Percentiles rank a stretch among this genome's conserved stretches.
Evolutionary conservation across 768 basidiomycete species (phyloP).

Genomic region (Strobilomyces dryophilus): DNA sequence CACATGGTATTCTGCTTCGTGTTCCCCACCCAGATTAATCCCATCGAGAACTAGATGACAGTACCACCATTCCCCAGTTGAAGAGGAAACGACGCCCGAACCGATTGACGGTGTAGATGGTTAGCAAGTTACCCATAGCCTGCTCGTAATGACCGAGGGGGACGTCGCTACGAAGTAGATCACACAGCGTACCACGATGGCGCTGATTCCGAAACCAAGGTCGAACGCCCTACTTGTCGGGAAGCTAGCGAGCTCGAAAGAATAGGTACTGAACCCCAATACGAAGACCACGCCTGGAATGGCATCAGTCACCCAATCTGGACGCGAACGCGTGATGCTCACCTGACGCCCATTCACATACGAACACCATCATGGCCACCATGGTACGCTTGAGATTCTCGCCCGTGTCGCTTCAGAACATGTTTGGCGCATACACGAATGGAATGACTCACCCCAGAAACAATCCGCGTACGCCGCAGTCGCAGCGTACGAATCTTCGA

Average conservation of each 20-base stretch:
- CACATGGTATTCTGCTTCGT: conserved; percentile 14
- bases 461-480: conserved; percentile 31
- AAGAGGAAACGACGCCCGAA: conserved; percentile 26
- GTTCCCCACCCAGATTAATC: conserved; percentile 24
- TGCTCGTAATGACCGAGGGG: neutral
- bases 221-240: conserved; percentile 26
- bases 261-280: conserved; percentile 30
- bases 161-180: neutral
- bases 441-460: conserved; percentile 23
- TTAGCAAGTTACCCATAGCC: conserved; percentile 24
- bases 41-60: conserved; percentile 22
- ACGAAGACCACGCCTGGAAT: conserved; percentile 24
- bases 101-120: conserved; percentile 23
- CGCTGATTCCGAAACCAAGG: conserved; percentile 27
- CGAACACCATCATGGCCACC: conserved; percentile 30
- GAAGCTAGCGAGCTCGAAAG: conserved; percentile 35
- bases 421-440: too few relatives aligned
- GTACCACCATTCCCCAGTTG: conserved; percentile 28
- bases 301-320: neutral
- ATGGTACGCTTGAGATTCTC: conserved; percentile 21
- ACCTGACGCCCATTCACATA: conserved; percentile 27
- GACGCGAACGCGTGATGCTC: neutral
- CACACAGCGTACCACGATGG: conserved; percentile 17
- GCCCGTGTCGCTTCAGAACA: neutral
- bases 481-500: conserved; percentile 26